Conservation (phyloP, 164 flowering plant genomes). For the Chimonanthus salicifolius region DNA sequence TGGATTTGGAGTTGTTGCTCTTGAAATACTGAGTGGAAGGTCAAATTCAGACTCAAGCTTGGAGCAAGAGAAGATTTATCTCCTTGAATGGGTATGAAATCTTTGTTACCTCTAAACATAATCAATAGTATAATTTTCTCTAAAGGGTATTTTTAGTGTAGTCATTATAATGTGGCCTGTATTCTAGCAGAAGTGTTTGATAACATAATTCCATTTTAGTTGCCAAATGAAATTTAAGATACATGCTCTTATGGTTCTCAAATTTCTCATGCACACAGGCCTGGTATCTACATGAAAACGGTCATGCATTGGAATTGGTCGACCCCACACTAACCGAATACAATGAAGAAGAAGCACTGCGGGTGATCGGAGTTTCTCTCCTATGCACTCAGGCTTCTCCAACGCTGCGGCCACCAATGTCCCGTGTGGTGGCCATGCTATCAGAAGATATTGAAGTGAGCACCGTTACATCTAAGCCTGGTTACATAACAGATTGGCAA, state of each 20-base stretch:
- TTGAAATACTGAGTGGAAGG: constrained; percentile 28
- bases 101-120: too few species aligned
- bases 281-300: constrained; percentile 40
- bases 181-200: too few species aligned
- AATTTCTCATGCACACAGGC: constrained; percentile 23
- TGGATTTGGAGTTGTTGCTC: constrained; percentile 27
- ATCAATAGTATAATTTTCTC: not conserved
- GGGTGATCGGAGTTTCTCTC: constrained; percentile 40
- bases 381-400: constrained; percentile 55
- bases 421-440: constrained; percentile 41
- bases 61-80: constrained; percentile 19
- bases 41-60: constrained; percentile 20
- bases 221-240: too few species aligned
- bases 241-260: too few species aligned
- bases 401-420: constrained; percentile 39
- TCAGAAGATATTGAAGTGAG: constrained; percentile 40
- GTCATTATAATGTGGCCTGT: too few species aligned
- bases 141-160: too few species aligned
- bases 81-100: constrained; percentile 27
- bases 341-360: constrained; percentile 27
- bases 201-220: too few species aligned
- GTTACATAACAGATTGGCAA: constrained; percentile 36
- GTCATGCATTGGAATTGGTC: constrained; percentile 28
- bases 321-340: constrained; percentile 29
- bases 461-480: constrained; percentile 27